phyloP scores from a whole-genome alignment of 768 basidiomycete genomes.

The Amanita phalloides region DNA sequence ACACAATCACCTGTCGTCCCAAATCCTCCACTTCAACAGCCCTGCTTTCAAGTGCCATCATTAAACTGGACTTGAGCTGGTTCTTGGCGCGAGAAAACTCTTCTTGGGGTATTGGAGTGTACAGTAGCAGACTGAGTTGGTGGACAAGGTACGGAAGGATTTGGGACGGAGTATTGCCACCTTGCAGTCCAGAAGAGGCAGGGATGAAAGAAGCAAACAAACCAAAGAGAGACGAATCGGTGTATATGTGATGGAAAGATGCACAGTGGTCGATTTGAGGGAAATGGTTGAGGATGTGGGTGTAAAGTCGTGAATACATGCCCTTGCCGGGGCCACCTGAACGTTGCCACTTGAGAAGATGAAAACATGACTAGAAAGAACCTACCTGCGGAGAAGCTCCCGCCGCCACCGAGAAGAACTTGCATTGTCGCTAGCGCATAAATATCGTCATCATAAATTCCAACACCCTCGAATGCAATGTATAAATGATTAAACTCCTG shows the following conservation, averaged over 20 bases:
- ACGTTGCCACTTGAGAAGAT: constrained; percentile 3
- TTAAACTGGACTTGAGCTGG: constrained; percentile 83
- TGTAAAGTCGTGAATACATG: constrained; percentile 97
- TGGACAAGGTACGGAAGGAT: constrained; percentile 80
- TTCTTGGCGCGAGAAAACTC: constrained; percentile 90
- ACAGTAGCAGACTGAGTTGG: constrained; percentile 75
- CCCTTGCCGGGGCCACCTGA: constrained; percentile 94
- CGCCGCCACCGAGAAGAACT: constrained; percentile 89
- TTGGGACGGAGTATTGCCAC: constrained; percentile 55
- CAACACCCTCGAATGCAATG: constrained; percentile 84
- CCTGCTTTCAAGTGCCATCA: constrained; percentile 91
- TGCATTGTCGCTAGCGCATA: constrained; percentile 93
- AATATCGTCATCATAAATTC: constrained; percentile 86
- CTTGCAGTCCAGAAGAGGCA: constrained; percentile 38
- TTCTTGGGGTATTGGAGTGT: constrained; percentile 47
- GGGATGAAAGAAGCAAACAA: constrained; percentile 81
- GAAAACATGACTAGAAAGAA: not conserved
- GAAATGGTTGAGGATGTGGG: constrained; percentile 91
- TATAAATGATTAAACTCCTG: constrained; percentile 90
- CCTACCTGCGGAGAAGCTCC: constrained; percentile 87
- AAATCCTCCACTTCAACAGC: constrained; percentile 83
- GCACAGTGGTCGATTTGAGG: constrained; percentile 91
- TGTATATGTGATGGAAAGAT: constrained; percentile 96
- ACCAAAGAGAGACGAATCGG: constrained; percentile 89
- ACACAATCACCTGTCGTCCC: constrained; percentile 61